Percentiles rank a stretch among this genome's conserved stretches.
These are phyloP conservation scores for Acanthamoeba royreba DNA, from an alignment of 208 protist genomes.

Conservation along the genomic window DNA sequence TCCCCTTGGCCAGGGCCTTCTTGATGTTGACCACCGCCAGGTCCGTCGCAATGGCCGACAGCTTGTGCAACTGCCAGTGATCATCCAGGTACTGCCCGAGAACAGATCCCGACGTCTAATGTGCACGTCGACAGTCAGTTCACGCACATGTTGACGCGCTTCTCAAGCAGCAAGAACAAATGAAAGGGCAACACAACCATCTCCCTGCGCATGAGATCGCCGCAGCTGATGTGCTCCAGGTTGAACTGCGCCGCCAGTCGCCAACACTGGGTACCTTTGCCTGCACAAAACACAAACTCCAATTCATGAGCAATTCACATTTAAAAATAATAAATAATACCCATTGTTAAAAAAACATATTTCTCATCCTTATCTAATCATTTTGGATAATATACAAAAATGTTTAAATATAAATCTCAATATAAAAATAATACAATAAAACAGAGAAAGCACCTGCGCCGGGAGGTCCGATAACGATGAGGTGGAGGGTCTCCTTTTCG, in stretches of 20 bases:
- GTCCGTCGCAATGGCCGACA: neutral
- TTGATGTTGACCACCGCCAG: neutral
- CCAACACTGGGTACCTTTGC: neutral
- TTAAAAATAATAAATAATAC: neutral
- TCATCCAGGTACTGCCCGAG: neutral
- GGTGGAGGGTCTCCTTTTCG: neutral
- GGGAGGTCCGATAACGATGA: neutral
- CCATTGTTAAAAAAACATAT: neutral
- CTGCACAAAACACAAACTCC: neutral
- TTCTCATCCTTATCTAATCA: too few species aligned
- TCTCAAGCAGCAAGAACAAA: neutral
- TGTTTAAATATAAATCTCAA: too few species aligned
- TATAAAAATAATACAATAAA: too few species aligned
- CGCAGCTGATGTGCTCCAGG: neutral
- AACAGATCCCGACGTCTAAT: neutral
- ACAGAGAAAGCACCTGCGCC: neutral
- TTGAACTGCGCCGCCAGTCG: neutral
- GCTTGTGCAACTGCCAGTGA: neutral
- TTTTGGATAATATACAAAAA: too few species aligned
- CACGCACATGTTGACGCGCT: neutral
- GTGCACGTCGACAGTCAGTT: neutral
- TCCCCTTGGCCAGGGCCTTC: neutral
- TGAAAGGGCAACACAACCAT: neutral
- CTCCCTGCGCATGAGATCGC: neutral
- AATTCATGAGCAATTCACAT: too few species aligned